These are phyloP conservation scores for Clonostachys sp. DNA, from an alignment of 2,329 filamentous ascomycete genomes.

Conservation along the genomic window DNA sequence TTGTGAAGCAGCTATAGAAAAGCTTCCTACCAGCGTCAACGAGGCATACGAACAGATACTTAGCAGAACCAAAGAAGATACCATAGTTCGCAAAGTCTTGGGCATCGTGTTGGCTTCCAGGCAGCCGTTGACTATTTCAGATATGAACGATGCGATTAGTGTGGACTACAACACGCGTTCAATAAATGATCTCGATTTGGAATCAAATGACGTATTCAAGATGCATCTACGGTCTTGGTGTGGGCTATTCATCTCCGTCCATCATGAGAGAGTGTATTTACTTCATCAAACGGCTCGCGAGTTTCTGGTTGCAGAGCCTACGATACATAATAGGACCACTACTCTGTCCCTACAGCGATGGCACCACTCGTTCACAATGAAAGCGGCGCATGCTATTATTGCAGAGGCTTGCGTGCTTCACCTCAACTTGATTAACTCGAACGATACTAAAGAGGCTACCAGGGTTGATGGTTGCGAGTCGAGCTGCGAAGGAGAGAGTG, in stretches of 20 bases:
- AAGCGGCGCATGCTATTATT: constrained; percentile 10
- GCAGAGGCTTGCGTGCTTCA: constrained; percentile 12
- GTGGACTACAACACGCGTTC: constrained; percentile 6
- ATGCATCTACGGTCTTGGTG: constrained; percentile 12
- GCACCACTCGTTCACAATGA: constrained; percentile 11
- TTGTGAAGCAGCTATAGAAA: constrained; percentile 8
- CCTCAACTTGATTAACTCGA: constrained; percentile 7
- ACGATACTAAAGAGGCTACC: not conserved
- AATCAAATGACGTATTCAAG: constrained; percentile 3
- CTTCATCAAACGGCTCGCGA: constrained; percentile 23
- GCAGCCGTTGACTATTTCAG: constrained; percentile 14
- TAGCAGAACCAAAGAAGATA: constrained; percentile 8
- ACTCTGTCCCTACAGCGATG: constrained; percentile 2
- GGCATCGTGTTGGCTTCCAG: constrained; percentile 17
- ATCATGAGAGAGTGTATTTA: constrained; percentile 17
- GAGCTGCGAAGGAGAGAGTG: not conserved
- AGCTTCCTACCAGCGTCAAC: constrained; percentile 18
- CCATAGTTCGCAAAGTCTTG: constrained; percentile 9
- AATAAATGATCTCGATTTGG: constrained; percentile 11
- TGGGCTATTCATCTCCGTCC: constrained; percentile 18
- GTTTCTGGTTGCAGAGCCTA: constrained; percentile 10
- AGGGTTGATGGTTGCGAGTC: not conserved
- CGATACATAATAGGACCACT: not conserved
- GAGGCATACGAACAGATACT: constrained; percentile 22
- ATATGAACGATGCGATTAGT: constrained; percentile 19